Conservation (phyloP, 495 filamentous ascomycete genomes). For the Neurospora sublineolata region DNA sequence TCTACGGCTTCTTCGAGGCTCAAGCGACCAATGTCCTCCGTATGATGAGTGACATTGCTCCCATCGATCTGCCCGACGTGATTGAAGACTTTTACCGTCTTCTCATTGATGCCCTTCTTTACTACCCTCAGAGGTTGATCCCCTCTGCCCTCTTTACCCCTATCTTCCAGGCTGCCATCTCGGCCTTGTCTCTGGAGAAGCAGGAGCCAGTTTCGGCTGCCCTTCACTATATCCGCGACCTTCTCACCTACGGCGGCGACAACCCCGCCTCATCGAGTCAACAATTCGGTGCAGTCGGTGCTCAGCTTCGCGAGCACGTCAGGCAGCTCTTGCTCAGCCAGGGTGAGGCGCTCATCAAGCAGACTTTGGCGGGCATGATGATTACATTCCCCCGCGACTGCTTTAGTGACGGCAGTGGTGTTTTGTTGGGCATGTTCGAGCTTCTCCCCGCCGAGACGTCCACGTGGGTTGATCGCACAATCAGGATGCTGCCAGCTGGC, state of each 20-base stretch:
- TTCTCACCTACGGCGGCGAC: conserved; percentile 76
- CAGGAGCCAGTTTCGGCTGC: conserved; percentile 81
- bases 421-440: conserved; percentile 82
- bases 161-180: conserved; percentile 77
- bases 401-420: conserved; percentile 83
- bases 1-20: conserved; percentile 89
- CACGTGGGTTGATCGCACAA: conserved; percentile 67
- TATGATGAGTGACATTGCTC: conserved; percentile 73
- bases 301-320: conserved; percentile 58
- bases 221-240: conserved; percentile 86
- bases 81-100: conserved; percentile 99
- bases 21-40: conserved; percentile 80
- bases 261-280: conserved; percentile 65
- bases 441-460: conserved; percentile 68
- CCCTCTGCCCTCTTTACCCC: conserved; percentile 62
- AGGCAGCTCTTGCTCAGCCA: conserved; percentile 56
- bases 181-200: conserved; percentile 76
- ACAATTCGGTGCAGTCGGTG: conserved; percentile 32
- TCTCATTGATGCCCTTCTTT: conserved; percentile 78
- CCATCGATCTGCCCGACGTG: conserved; percentile 85
- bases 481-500: conserved; percentile 72
- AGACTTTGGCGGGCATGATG: conserved; percentile 93
- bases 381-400: conserved; percentile 92
- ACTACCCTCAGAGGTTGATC: conserved; percentile 75
- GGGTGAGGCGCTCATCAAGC: conserved; percentile 71